These are phyloP conservation scores for Gypsophila paniculata DNA, from an alignment of 179 eudicot species.

Conservation along the genomic window DNA sequence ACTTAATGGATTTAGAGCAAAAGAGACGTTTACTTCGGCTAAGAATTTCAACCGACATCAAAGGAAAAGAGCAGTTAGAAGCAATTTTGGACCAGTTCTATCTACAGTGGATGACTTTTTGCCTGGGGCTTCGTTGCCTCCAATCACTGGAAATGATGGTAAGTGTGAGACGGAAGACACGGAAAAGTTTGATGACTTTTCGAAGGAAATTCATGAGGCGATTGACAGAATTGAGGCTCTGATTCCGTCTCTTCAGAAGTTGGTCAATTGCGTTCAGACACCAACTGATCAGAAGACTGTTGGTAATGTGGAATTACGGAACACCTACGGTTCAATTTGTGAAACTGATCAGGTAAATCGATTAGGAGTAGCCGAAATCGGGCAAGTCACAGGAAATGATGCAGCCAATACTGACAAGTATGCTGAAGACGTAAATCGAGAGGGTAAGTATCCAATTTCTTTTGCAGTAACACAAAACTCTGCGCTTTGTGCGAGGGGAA, in stretches of 20 bases:
- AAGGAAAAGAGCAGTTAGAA: slow-evolving; percentile 1
- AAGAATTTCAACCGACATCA: slow-evolving; percentile 17
- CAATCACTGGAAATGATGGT: slow-evolving; percentile 11
- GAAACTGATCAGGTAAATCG: background rate
- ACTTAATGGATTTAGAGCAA: slow-evolving; percentile 7
- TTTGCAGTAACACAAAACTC: background rate
- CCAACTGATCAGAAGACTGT: slow-evolving; percentile 2
- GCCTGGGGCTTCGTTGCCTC: slow-evolving; percentile 7
- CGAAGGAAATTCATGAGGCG: slow-evolving; percentile 44
- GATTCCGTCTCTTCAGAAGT: slow-evolving; percentile 36
- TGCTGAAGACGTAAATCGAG: slow-evolving; percentile 6
- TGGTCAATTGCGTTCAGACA: slow-evolving; percentile 10
- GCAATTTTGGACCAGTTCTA: slow-evolving; percentile 15
- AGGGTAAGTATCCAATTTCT: background rate
- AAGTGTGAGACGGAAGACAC: background rate
- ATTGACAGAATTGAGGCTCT: slow-evolving; percentile 43
- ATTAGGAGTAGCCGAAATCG: slow-evolving; percentile 16
- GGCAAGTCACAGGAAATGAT: slow-evolving; percentile 22
- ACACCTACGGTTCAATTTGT: slow-evolving; percentile 17
- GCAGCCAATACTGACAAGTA: background rate
- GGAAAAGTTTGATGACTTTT: slow-evolving; percentile 25
- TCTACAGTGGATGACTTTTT: background rate
- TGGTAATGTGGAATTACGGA: background rate
- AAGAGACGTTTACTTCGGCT: background rate
- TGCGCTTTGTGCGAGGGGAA: background rate